Base-by-base conservation (phyloP, 73 alveolate species). In the Symbiodinium natans region DNA sequence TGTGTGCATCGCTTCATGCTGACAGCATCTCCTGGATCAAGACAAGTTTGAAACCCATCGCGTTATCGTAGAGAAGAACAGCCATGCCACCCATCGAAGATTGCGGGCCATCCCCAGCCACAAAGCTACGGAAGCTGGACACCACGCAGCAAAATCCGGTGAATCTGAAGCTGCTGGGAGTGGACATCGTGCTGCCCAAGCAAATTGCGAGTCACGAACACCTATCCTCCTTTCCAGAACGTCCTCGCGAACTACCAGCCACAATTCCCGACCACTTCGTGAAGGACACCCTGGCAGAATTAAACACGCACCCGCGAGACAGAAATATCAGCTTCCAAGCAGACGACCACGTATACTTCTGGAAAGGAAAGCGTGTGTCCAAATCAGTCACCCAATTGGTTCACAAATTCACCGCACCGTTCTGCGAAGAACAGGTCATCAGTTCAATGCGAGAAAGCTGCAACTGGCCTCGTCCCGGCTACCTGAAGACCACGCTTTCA, bases 401-500 rank as follows among this genome's bases (percentile, higher is more conserved):
- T 15, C 94, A 86, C 68, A 34, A 19, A 6, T 63, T 59, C 36
- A 5, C 86, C 19, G 36, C 17, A 9, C 68, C 42, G 5, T 88
- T 88, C 48, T 33, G 46, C n/a, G 46, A 74, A 29, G 48, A 59
- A 2, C 33, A 13, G 11, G 36, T 27, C 25, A 9, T 88, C 10
- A 38, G 41, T 0, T n/a, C 36, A 29, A 88, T 88, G 95, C 41
- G 74, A 39, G 7, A 19, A 0, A 86, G 95, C 3, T 15, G 27
- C 0, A 59, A 38, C 42, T 88, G 95, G 95, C 95, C 95, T 23
- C 85, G 95, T 1, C 86, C 86, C 8, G 73, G 86, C 25, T 88
- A 88, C 33, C 34, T 88, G 68, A 59, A 63, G 34, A 21, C 83
- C 2, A 8, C 8, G 29, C 29, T 63, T 10, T 68, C 84, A 3